Percentiles rank a stretch among this genome's conserved stretches.
phyloP scores from a whole-genome alignment of 768 basidiomycete genomes.

The Agrocybe pediades region DNA sequence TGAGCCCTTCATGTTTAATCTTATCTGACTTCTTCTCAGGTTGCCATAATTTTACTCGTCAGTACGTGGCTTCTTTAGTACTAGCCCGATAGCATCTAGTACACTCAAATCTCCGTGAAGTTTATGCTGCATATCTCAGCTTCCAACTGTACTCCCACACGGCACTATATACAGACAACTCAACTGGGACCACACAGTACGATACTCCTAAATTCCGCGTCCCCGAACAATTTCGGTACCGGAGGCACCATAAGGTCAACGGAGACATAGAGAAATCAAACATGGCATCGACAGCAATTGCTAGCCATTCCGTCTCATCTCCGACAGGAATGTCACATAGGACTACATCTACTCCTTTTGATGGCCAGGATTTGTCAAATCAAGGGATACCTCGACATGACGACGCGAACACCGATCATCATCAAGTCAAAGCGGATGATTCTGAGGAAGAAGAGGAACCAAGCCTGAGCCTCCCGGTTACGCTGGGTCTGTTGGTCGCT shows the following conservation, averaged over 20 bases:
- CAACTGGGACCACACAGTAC: slow-evolving; percentile 37
- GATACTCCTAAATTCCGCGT: slow-evolving; percentile 22
- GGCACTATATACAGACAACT: slow-evolving; percentile 60
- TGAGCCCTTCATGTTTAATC: slow-evolving; percentile 29
- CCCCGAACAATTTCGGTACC: slow-evolving; percentile 1
- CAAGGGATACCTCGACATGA: background rate
- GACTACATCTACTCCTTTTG: too few species aligned
- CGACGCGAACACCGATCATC: background rate
- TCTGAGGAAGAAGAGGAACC: slow-evolving; percentile 53
- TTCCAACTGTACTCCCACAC: slow-evolving; percentile 83
- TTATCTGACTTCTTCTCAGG: slow-evolving; percentile 55
- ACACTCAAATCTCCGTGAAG: slow-evolving; percentile 26
- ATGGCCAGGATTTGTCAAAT: too few species aligned
- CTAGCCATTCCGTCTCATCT: too few species aligned
- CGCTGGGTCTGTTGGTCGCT: slow-evolving; percentile 50
- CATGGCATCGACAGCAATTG: too few species aligned
- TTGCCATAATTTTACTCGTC: slow-evolving; percentile 75
- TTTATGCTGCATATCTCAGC: slow-evolving; percentile 56
- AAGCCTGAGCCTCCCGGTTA: slow-evolving; percentile 54
- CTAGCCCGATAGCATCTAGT: slow-evolving; percentile 20
- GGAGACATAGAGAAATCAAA: background rate
- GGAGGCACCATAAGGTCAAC: background rate
- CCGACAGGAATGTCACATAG: too few species aligned
- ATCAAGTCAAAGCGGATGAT: slow-evolving; percentile 25
- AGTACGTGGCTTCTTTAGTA: slow-evolving; percentile 42